A percentile compares a stretch with the other conserved stretches of the same genome.
These are phyloP conservation scores for Fistulinella staudtii DNA, from an alignment of 1,284 basidiomycete genomes.

Conservation along the genomic window DNA sequence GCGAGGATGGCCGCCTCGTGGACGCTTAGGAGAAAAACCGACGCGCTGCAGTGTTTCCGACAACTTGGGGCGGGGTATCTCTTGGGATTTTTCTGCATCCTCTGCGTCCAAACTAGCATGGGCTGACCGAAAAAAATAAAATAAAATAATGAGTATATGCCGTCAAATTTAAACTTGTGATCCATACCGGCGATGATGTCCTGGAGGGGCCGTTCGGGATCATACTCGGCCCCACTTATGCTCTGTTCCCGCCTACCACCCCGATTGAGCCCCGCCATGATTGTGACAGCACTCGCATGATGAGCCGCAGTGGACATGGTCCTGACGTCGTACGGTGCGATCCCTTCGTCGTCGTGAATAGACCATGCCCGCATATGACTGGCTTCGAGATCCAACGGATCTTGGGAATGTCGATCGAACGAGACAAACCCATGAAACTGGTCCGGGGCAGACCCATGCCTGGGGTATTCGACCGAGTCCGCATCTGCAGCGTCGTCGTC, in stretches of 20 bases:
- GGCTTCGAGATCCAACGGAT: constrained; percentile 51
- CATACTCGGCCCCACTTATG: constrained; percentile 77
- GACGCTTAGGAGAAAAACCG: constrained; percentile 68
- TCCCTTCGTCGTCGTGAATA: constrained; percentile 61
- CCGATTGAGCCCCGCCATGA: constrained; percentile 73
- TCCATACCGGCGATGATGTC: constrained; percentile 63
- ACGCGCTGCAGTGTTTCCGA: constrained; percentile 62
- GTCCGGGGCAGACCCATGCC: constrained; percentile 57
- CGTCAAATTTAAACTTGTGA: constrained; percentile 36
- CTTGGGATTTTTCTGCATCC: constrained; percentile 27
- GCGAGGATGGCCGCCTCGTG: constrained; percentile 46
- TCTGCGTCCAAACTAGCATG: constrained; percentile 14
- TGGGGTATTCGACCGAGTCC: constrained; percentile 60
- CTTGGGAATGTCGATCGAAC: constrained; percentile 54
- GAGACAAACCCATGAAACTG: constrained; percentile 54
- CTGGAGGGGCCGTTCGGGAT: constrained; percentile 79
- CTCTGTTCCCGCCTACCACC: constrained; percentile 50
- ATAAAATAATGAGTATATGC: constrained; percentile 1
- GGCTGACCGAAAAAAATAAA: constrained; percentile 13
- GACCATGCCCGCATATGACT: constrained; percentile 61
- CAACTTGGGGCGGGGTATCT: constrained; percentile 51
- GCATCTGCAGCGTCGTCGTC: constrained; percentile 40
- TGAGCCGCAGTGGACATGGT: constrained; percentile 81
- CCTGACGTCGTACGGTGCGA: constrained; percentile 59
- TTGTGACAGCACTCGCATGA: constrained; percentile 80